These are phyloP conservation scores for Chlamydomonas sp. DNA, from an alignment of 139 green algal species.

Conservation along the genomic window DNA sequence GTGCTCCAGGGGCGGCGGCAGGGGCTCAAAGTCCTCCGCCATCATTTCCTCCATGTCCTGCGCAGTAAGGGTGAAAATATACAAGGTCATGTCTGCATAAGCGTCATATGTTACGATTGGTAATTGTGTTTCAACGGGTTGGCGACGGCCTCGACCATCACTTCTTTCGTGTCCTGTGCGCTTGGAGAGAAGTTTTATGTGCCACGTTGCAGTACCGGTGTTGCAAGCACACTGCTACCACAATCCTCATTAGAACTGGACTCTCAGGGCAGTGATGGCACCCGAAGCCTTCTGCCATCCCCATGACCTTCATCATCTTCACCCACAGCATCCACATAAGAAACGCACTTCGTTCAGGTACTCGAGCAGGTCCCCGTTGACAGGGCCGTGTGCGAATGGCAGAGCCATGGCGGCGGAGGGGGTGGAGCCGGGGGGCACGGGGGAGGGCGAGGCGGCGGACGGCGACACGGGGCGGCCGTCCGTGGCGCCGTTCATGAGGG, in stretches of 20 bases:
- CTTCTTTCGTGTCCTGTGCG: no score
- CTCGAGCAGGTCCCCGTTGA: constrained; percentile 31
- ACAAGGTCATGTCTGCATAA: background rate
- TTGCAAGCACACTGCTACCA: no score
- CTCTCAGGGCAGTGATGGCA: no score
- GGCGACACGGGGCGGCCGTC: background rate
- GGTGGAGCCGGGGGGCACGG: background rate
- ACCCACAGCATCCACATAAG: background rate
- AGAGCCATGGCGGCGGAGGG: no score
- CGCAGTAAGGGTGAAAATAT: no score
- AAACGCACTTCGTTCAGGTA: constrained; percentile 9
- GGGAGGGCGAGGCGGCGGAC: background rate
- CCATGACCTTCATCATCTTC: background rate
- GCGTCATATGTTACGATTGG: background rate
- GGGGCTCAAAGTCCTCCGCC: constrained; percentile 6
- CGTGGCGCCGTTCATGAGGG: constrained; percentile 10
- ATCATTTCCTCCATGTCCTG: constrained; percentile 22
- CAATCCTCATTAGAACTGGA: no score
- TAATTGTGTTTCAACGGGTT: no score
- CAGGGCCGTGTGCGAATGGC: background rate
- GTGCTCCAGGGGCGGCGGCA: background rate
- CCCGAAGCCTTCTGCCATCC: no score
- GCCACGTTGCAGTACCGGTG: no score
- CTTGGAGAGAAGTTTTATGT: no score
- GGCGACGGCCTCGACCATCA: no score